Percentiles rank a stretch among this genome's conserved stretches.
These are phyloP conservation scores for Talaromyces albobiverticillius DNA, from an alignment of 2,329 filamentous ascomycete genomes.

Conservation along the genomic window DNA sequence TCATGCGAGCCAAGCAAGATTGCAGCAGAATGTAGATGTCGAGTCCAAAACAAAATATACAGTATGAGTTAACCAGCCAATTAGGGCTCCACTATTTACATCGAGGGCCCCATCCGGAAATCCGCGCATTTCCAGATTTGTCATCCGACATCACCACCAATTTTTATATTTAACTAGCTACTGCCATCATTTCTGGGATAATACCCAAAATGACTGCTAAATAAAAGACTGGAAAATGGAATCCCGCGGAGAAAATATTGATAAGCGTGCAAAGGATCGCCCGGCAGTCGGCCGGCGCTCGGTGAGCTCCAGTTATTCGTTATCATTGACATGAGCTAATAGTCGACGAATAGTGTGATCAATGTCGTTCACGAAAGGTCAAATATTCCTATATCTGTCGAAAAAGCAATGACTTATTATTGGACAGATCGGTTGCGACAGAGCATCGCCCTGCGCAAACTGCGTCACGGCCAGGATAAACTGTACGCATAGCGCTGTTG, in stretches of 20 bases:
- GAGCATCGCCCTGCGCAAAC: constrained; percentile 5
- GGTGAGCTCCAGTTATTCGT: neutral
- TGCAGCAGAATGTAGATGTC: too few species aligned
- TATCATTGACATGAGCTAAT: neutral
- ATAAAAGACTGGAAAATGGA: neutral
- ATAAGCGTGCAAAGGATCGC: neutral
- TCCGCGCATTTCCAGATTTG: neutral
- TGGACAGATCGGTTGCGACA: constrained; percentile 7
- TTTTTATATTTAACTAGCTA: too few species aligned
- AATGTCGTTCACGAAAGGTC: constrained; percentile 9
- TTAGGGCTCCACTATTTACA: too few species aligned
- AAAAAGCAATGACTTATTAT: neutral
- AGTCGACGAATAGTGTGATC: constrained; percentile 2
- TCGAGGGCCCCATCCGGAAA: neutral
- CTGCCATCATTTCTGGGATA: too few species aligned
- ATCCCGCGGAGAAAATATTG: neutral
- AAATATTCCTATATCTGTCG: neutral
- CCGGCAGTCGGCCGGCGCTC: neutral
- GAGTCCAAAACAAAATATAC: too few species aligned
- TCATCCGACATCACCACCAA: too few species aligned
- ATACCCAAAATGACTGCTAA: too few species aligned
- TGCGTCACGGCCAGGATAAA: neutral
- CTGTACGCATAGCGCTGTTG: constrained; percentile 1
- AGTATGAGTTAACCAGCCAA: too few species aligned
- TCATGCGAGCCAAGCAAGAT: too few species aligned